Evolutionary conservation across 352 stramenopile genomes (phyloP), one percentile per base, ranked within the genome.

Genomic region (Phytopythium cucurbitacearum): DNA sequence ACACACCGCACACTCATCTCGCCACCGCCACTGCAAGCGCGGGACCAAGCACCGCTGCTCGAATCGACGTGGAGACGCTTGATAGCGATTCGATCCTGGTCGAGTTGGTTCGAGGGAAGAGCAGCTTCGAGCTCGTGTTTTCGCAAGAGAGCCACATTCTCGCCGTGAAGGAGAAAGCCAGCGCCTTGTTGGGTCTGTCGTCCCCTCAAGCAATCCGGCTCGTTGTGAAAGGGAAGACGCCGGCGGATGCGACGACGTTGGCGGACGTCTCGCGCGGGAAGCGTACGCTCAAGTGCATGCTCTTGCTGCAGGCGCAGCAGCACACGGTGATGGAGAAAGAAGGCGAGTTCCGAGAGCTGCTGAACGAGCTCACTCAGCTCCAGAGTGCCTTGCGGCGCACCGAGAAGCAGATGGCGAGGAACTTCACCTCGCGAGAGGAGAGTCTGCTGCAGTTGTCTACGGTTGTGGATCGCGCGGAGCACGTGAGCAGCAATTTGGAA

Each of bases 191-290:
- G 49, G 73, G 76, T 2, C 60, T 88, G 13, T 43, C 54, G 15
- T 65, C 63, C 2, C 50, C 60, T 33, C 59, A 71, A 5, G 69
- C 70, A 3, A 48, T 91, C 46, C 74, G 70, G 4, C 51, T 91
- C 8, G 59, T 91, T 38, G 50, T 91, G 40, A 87, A 88, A 38
- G 80, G 77, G 41, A 84, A 85, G 57, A 84, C 76, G 1, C 78
- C 78, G 2, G 37, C 32, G 0, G 70, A 91, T 37, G 63, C 71
- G 10, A 59, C 56, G 1, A 35, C 44, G 1, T 35, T 89, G 32
- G 42, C 21, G 21, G 57, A 7, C 42, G 43, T 49, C 47, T 63
- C 51, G 8, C 58, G 10, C 5, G 38, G 11, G 16, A 59, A 65
- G 35, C 71, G 71, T 8, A 33, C 57, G 35, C 32, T 91, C 60